Evolutionary conservation across 2,329 filamentous ascomycete species (phyloP).

Genomic region (Sphaerostilbella broomeana): DNA sequence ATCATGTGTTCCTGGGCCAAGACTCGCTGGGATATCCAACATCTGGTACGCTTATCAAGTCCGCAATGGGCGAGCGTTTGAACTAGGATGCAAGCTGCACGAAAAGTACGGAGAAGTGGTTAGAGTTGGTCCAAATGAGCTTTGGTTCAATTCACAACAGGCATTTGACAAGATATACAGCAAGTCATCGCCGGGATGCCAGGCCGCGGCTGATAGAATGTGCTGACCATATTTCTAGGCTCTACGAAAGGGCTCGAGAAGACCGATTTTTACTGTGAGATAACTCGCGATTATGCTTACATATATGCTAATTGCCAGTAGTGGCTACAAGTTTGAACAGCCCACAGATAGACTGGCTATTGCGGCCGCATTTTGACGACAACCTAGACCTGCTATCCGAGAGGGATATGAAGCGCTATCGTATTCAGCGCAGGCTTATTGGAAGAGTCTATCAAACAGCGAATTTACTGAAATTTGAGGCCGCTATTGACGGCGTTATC

Average conservation of each 20-base stretch:
- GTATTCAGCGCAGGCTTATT: constrained; percentile 42
- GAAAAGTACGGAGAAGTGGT: constrained; percentile 42
- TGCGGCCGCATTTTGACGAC: constrained; percentile 33
- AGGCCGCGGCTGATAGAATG: too few relatives aligned
- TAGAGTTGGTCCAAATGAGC: constrained; percentile 47
- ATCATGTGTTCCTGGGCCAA: constrained; percentile 40
- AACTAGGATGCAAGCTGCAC: constrained; percentile 40
- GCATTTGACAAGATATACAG: constrained; percentile 44
- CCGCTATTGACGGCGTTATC: constrained; percentile 36
- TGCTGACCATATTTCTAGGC: too few relatives aligned
- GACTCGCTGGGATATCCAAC: constrained; percentile 39
- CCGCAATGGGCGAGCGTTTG: constrained; percentile 35
- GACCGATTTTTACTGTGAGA: constrained; percentile 46
- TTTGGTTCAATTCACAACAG: constrained; percentile 45
- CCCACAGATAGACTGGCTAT: constrained; percentile 34
- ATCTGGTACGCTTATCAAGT: constrained; percentile 43
- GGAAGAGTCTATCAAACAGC: constrained; percentile 41
- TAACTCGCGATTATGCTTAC: background rate
- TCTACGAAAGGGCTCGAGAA: constrained; percentile 43
- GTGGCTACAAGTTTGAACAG: constrained; percentile 41
- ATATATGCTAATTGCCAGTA: constrained; percentile 15
- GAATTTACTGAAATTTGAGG: constrained; percentile 37
- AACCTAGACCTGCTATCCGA: constrained; percentile 47
- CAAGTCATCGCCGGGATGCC: constrained; percentile 19
- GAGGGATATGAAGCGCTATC: constrained; percentile 39